Evolutionary conservation across 805 yeast species (phyloP).

Genomic region (Suhomyces tanzawaensis): DNA sequence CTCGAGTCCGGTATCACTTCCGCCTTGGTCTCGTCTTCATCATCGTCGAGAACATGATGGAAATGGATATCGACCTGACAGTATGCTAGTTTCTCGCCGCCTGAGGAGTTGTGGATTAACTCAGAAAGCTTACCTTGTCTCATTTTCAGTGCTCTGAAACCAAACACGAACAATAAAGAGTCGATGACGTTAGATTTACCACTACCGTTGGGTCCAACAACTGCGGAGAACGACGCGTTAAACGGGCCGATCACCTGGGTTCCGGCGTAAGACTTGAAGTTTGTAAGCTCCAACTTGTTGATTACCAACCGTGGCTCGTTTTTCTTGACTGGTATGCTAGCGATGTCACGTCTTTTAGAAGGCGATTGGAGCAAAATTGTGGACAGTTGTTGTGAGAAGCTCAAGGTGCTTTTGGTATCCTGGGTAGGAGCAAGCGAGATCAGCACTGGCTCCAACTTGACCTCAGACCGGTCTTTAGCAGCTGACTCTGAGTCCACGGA

Average conservation of each 20-base stretch:
- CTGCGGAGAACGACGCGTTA: constrained; percentile 89
- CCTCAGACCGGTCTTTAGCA: not conserved
- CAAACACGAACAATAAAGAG: constrained; percentile 93
- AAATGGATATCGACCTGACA: constrained; percentile 94
- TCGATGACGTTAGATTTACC: constrained; percentile 98
- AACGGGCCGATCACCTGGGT: constrained; percentile 92
- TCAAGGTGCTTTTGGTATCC: constrained; percentile 14
- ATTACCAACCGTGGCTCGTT: constrained; percentile 68
- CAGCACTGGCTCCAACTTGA: constrained; percentile 1
- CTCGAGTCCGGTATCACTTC: constrained; percentile 49
- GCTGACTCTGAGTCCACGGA: constrained; percentile 5
- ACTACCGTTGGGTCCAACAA: constrained; percentile 97
- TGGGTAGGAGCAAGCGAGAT: not conserved
- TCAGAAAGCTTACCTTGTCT: constrained; percentile 93
- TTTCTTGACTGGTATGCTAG: constrained; percentile 10
- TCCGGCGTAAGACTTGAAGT: constrained; percentile 96
- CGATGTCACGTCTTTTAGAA: constrained; percentile 23
- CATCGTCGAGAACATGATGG: constrained; percentile 65
- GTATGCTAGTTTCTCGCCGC: constrained; percentile 51
- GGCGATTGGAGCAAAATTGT: constrained; percentile 27
- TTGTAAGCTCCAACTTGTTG: constrained; percentile 65
- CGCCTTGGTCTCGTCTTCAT: constrained; percentile 27
- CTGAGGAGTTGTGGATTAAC: constrained; percentile 86
- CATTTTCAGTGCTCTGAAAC: constrained; percentile 95
- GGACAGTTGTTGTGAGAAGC: constrained; percentile 30